Conservation (phyloP, 805 yeast species). For the Torulaspora franciscae region DNA sequence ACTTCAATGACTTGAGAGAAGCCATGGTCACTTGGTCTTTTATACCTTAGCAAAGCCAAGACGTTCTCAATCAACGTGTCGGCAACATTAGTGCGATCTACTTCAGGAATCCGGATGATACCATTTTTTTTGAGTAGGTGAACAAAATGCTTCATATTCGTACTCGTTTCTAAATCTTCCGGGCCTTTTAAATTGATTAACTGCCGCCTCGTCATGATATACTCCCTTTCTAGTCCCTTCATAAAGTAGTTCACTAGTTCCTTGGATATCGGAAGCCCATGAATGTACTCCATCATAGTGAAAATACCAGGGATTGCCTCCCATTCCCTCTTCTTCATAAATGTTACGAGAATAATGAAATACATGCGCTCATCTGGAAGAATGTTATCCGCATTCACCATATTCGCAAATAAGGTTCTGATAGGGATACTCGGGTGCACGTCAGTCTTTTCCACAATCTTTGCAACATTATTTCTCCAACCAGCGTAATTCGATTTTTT, state of each 20-base stretch:
- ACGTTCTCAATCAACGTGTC: constrained; percentile 13
- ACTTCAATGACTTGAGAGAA: constrained; percentile 15
- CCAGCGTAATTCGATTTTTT: constrained; percentile 16
- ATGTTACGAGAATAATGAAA: constrained; percentile 17
- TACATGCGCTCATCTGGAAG: constrained; percentile 20
- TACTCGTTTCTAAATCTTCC: constrained; percentile 1
- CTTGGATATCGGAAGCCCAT: constrained; percentile 14
- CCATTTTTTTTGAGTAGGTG: constrained; percentile 6
- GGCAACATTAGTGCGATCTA: not conserved
- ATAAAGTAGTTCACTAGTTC: constrained; percentile 15
- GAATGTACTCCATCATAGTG: constrained; percentile 14
- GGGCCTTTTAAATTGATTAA: constrained; percentile 1
- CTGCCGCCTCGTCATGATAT: constrained; percentile 11
- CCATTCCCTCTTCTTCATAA: constrained; percentile 27
- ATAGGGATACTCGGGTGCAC: constrained; percentile 14
- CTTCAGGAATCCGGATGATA: not conserved
- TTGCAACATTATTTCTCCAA: constrained; percentile 12
- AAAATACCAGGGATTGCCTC: constrained; percentile 22
- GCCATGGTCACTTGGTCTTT: constrained; percentile 16
- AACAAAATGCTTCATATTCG: constrained; percentile 4
- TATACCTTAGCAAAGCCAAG: constrained; percentile 11
- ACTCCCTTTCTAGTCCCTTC: constrained; percentile 23
- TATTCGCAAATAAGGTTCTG: constrained; percentile 16
- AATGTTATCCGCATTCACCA: constrained; percentile 22
- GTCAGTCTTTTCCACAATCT: constrained; percentile 9